Evolutionary conservation across 495 filamentous ascomycete species (phyloP), one percentile per base, ranked within the genome.

Genomic region (Podospora pseudocomata): DNA sequence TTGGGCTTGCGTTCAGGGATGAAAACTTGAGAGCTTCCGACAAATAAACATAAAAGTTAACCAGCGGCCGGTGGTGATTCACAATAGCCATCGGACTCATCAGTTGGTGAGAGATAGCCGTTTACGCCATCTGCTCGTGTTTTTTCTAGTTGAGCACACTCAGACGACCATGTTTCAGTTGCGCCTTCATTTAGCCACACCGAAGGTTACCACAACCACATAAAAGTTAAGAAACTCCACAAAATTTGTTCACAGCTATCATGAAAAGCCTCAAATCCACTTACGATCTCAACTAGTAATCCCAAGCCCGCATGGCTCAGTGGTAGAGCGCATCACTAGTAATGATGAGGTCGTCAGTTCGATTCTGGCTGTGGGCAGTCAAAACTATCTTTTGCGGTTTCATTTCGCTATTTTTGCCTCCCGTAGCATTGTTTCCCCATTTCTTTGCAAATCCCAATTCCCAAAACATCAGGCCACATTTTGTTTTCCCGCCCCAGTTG

Each of bases 321-420:
- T 72, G 70, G 70, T 72, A 72, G 70, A 72, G 70, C 70, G 70
- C 56, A 61, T 72, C 70, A 71, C 70, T 71, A 71, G 70, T 71
- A 71, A 71, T 71, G 70, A 71, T 61, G 56, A 71, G 70, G 70
- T 71, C 70, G 64, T 63, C 64, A 71, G 70, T 71, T 71, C 70
- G 67, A 71, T 71, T 71, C 70, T 71, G 70, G 70, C 60, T 69
- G 67, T 69, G 70, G 70, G 70, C 69, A 71, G 62, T 5, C 18
- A 53, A 15, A n/a, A 15, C 18, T 20, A 55, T n/a, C 20, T 61
- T 26, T 28, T 55, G 27, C 27, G 61, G 27, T 39, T 63, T 63
- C 27, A 34, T 15, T 23, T 0, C 62, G 59, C n/a, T 23, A 39
- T 15, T 23, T n/a, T 16, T 54, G 13, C n/a, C 15, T 69, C 30